Base-by-base conservation (phyloP, 768 basidiomycete species). In the Phaeotremella skinneri region DNA sequence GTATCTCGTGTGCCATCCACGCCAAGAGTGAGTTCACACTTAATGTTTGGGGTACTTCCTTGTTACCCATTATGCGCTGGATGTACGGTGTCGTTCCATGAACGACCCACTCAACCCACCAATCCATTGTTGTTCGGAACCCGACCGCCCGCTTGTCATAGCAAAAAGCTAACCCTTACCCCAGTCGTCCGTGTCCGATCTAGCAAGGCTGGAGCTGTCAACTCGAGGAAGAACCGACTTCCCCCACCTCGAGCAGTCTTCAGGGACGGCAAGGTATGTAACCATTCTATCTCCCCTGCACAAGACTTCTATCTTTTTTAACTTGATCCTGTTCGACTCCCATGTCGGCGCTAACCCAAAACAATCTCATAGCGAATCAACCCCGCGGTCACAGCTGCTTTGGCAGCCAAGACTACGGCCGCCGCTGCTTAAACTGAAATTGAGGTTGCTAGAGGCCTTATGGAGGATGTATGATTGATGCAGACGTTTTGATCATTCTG, bases 1-100 rank as follows among this genome's bases (percentile, higher is more conserved):
- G 96, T 79, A 89, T 99, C 58, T 96, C 93, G 49, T 99, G 96
- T 78, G 96, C 96, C 37, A 97, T 99, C 79, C 96, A 99, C 83
- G 91, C 92, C 70, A 96, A 99, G 80, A 89, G 92, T 91, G 66
- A 63, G 89, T 78, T 14, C 31, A n/a, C n/a, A n/a, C n/a, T n/a
- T n/a, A n/a, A n/a, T n/a, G n/a, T n/a, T n/a, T n/a, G n/a, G n/a
- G n/a, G n/a, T n/a, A n/a, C n/a, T n/a, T n/a, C n/a, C n/a, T n/a
- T n/a, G n/a, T n/a, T n/a, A n/a, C n/a, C n/a, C n/a, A n/a, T n/a
- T n/a, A n/a, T n/a, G n/a, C n/a, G n/a, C n/a, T n/a, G n/a, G n/a
- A n/a, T n/a, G n/a, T n/a, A n/a, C n/a, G n/a, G n/a, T n/a, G 55
- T 52, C 42, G 49, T 23, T 31, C 43, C 16, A 13, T 17, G 11